phyloP scores from a whole-genome alignment of 768 basidiomycete genomes.

The Coprinopsis cinerea region DNA sequence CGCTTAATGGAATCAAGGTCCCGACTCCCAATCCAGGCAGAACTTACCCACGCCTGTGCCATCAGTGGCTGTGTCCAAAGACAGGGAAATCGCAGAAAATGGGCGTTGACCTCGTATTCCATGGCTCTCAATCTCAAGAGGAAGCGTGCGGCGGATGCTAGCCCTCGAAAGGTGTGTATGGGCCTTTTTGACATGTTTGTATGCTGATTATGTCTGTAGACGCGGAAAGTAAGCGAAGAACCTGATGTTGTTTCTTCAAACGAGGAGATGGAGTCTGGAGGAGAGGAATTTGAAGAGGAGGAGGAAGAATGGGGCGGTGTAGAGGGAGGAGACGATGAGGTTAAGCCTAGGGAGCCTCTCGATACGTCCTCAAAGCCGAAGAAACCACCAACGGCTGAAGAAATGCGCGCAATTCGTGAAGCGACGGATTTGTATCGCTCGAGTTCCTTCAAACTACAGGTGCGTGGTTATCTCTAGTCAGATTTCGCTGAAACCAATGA shows the following conservation, averaged over 20 bases:
- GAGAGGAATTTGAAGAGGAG: constrained; percentile 4
- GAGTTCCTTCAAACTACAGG: constrained; percentile 81
- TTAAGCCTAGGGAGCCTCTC: neutral
- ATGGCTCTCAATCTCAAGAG: constrained; percentile 22
- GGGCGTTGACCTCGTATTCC: neutral
- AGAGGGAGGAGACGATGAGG: neutral
- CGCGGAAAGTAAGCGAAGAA: constrained; percentile 7
- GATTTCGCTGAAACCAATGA: constrained; percentile 2
- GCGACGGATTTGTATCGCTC: constrained; percentile 72
- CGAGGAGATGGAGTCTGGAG: constrained; percentile 3
- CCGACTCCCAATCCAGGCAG: too few species aligned
- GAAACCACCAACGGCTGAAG: constrained; percentile 62
- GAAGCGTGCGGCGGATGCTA: constrained; percentile 15
- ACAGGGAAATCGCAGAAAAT: neutral
- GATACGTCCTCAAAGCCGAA: constrained; percentile 25
- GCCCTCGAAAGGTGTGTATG: constrained; percentile 16
- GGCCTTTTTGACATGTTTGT: neutral
- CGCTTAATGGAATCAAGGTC: too few species aligned
- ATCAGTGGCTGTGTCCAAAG: neutral
- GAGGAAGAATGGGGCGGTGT: constrained; percentile 13
- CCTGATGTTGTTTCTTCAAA: constrained; percentile 2
- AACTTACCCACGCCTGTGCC: too few species aligned
- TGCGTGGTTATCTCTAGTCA: constrained; percentile 17
- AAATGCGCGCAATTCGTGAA: constrained; percentile 67
- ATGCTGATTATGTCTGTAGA: neutral